Conservation (phyloP, 495 filamentous ascomycete genomes). For the Massariosphaeria phaeospora region DNA sequence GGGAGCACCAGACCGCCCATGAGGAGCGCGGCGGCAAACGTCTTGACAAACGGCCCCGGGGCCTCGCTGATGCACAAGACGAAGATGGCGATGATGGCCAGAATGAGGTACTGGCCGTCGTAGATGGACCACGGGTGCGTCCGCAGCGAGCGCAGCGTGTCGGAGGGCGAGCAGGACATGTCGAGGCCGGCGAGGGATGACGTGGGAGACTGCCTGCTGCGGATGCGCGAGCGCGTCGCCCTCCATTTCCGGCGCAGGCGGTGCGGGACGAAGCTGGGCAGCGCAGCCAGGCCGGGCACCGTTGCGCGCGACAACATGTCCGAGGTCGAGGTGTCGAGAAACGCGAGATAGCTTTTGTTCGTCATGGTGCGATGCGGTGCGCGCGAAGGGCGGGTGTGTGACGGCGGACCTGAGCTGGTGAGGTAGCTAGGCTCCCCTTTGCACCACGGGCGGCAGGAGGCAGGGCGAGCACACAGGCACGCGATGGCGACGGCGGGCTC, state of each 20-base stretch:
- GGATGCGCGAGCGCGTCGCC: constrained; percentile 58
- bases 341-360: constrained; percentile 30
- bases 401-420: neutral
- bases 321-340: constrained; percentile 30
- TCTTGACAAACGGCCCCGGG: constrained; percentile 69
- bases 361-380: constrained; percentile 14
- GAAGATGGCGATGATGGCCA: constrained; percentile 71
- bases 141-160: constrained; percentile 67
- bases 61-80: constrained; percentile 72
- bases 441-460: neutral
- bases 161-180: constrained; percentile 71
- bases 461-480: neutral
- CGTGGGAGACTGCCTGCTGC: constrained; percentile 63
- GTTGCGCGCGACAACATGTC: constrained; percentile 33
- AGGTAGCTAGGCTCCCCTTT: neutral
- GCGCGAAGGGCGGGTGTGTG: neutral
- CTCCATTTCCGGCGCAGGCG: constrained; percentile 65
- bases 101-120: constrained; percentile 77
- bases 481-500: too few relatives aligned
- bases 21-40: constrained; percentile 58
- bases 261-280: constrained; percentile 59
- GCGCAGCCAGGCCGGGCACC: constrained; percentile 38
- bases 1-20: constrained; percentile 71
- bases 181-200: constrained; percentile 70
- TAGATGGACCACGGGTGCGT: constrained; percentile 76